A percentile compares a stretch with the other conserved stretches of the same genome.
phyloP scores from a whole-genome alignment of 2,329 filamentous ascomycete genomes.

The Claviceps maximensis region DNA sequence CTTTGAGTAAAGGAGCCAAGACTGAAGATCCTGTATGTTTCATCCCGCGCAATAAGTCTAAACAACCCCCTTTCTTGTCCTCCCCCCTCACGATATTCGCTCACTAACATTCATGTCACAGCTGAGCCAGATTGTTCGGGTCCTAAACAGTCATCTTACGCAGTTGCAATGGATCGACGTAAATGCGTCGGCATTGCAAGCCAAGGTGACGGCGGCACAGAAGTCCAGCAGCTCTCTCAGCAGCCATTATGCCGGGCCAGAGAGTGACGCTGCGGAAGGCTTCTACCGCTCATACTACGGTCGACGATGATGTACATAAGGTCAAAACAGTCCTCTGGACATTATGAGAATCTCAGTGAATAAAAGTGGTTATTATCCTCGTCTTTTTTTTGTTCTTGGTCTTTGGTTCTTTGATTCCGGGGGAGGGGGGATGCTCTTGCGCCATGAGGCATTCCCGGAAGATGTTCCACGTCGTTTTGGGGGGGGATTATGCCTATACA shows the following conservation, averaged over 20 bases:
- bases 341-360: slow-evolving; percentile 2
- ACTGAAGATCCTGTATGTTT: slow-evolving; percentile 69
- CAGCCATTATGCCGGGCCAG: slow-evolving; percentile 42
- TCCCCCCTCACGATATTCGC: neutral
- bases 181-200: slow-evolving; percentile 66
- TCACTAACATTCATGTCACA: slow-evolving; percentile 25
- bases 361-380: neutral
- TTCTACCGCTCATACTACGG: slow-evolving; percentile 86
- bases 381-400: neutral
- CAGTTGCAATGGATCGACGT: slow-evolving; percentile 90
- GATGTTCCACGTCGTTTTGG: slow-evolving; percentile 5
- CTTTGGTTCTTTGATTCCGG: neutral
- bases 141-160: slow-evolving; percentile 83
- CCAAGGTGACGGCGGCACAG: slow-evolving; percentile 71
- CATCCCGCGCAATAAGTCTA: neutral
- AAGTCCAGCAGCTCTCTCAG: slow-evolving; percentile 56
- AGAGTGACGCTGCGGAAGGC: slow-evolving; percentile 66
- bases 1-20: slow-evolving; percentile 78
- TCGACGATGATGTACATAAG: slow-evolving; percentile 36
- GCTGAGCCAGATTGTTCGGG: slow-evolving; percentile 88
- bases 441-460: slow-evolving; percentile 1
- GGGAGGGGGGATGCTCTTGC: neutral
- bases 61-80: neutral
- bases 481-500: slow-evolving; percentile 1
- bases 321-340: neutral